These are phyloP conservation scores for Xylaria telfairii DNA, from an alignment of 495 filamentous ascomycete species.

Conservation along the genomic window DNA sequence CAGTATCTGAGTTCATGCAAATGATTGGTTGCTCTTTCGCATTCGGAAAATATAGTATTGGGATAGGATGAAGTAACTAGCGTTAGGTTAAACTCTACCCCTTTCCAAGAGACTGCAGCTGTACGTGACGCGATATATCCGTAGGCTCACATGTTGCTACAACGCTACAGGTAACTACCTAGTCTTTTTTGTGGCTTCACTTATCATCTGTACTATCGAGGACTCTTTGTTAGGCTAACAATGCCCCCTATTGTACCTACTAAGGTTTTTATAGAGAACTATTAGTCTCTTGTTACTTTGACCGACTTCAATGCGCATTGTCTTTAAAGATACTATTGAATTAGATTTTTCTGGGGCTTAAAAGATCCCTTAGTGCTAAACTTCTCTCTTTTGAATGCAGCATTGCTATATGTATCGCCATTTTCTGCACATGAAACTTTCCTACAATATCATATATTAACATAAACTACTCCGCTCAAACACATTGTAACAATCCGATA, in stretches of 20 bases:
- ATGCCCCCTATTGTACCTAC: neutral
- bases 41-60: no score
- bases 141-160: neutral
- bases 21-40: no score
- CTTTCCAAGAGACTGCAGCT: no score
- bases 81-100: no score
- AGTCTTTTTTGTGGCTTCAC: neutral
- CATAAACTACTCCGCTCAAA: neutral
- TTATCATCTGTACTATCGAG: neutral
- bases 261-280: neutral
- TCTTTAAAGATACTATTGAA: neutral
- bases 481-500: neutral
- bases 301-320: neutral
- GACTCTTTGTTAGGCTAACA: neutral
- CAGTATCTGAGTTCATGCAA: no score
- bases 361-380: neutral
- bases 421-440: neutral
- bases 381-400: neutral
- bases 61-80: no score
- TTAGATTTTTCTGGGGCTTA: neutral
- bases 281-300: neutral
- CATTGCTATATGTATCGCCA: neutral
- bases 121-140: no score
- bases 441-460: neutral
- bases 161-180: neutral